Base-by-base conservation (phyloP, 257 asterid species). In the Forsythia viridissima region DNA sequence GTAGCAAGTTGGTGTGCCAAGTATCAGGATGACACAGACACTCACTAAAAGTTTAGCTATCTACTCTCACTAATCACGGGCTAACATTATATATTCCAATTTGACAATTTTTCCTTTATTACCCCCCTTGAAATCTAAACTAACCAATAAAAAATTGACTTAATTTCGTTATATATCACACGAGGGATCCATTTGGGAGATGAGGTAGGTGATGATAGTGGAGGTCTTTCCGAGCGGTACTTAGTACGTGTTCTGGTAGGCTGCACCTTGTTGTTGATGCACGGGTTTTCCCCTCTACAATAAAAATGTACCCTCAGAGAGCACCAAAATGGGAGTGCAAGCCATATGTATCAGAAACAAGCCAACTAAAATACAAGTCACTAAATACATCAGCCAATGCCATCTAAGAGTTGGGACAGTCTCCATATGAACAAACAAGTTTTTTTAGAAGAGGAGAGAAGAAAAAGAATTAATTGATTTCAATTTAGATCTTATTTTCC, bases 11-110 rank as follows among this genome's bases (percentile, higher is more conserved):
- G 9, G 57, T 4, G 11, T 55, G 21, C 65, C 30, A 55, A n/a
- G 65, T n/a, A 55, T 55, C 65, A n/a, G 65, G 65, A 55, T 55
- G n/a, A n/a, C n/a, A n/a, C n/a, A n/a, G 65, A 55, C 30, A 55
- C 65, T 9, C 65, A 55, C 30, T 18, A n/a, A n/a, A 55, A 55
- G 4, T 16, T 5, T n/a, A 55, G 65, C 30, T n/a, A 18, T 18
- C 34, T 7, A 18, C 11, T 5, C 11, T 5, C 30, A 55, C 10
- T 55, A 21, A 55, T 55, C 10, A 3, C 30, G 6, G 24, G 65
- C 30, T 2, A 55, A n/a, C 30, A 6, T n/a, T 18, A 55, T n/a
- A 55, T 6, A 55, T 8, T 55, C 3, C 11, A 16, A n/a, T 16
- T 24, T 55, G 2, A 8, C 16, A 3, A 55, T 15, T 55, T 55